These are phyloP conservation scores for Mitragyna speciosa DNA, from an alignment of 257 asterid genomes.

Conservation along the genomic window DNA sequence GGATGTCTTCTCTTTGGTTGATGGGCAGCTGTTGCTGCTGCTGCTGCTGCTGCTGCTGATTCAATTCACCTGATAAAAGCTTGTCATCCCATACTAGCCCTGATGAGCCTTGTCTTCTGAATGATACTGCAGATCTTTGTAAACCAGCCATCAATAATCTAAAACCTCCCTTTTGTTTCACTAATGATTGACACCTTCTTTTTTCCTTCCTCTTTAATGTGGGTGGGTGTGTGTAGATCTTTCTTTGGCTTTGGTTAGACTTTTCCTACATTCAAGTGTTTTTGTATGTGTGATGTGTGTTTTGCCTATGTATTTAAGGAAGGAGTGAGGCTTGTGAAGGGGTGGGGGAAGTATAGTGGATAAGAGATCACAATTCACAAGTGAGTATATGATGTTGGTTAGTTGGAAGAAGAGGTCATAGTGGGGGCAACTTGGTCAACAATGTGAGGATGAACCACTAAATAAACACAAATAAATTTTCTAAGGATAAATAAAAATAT, in stretches of 20 bases:
- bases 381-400: not conserved
- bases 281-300: not conserved
- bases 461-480: too few relatives aligned
- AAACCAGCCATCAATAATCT: constrained; percentile 56
- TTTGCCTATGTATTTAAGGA: not conserved
- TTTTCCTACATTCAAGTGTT: not conserved
- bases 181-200: not conserved
- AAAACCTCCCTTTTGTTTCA: not conserved
- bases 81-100: constrained; percentile 89
- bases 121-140: constrained; percentile 77
- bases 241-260: not conserved
- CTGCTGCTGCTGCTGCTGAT: constrained; percentile 25
- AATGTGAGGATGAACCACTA: too few relatives aligned
- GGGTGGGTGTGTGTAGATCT: not conserved
- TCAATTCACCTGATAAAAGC: constrained; percentile 52
- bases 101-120: constrained; percentile 89
- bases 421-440: not conserved
- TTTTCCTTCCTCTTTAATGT: not conserved
- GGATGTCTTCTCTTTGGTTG: constrained; percentile 34
- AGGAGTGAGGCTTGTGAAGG: not conserved
- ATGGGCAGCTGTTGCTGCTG: constrained; percentile 12
- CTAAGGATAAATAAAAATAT: too few relatives aligned
- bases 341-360: not conserved
- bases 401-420: not conserved
- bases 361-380: not conserved